A percentile compares a stretch with the other conserved stretches of the same genome.
phyloP scores from a whole-genome alignment of 306 rosid genomes.

The Gynostemma pentaphyllum region DNA sequence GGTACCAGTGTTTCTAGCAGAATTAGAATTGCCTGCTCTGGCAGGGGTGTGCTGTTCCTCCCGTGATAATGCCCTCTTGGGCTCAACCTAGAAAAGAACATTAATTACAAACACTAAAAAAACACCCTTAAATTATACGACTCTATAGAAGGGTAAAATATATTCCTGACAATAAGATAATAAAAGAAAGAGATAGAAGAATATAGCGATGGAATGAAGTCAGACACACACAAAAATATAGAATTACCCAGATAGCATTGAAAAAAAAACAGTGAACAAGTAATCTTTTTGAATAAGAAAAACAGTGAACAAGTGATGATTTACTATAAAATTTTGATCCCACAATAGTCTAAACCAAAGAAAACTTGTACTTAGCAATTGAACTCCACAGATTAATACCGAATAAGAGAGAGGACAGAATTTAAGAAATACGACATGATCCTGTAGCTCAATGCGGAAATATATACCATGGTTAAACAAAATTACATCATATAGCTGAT shows the following conservation, averaged over 20 bases:
- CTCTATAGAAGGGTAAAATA: not conserved
- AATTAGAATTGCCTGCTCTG: conserved; percentile 55
- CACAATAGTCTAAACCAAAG: not conserved
- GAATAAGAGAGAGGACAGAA: not conserved
- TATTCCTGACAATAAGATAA: not conserved
- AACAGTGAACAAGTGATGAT: not conserved
- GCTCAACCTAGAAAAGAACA: conserved; percentile 74
- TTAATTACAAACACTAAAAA: conserved; percentile 11
- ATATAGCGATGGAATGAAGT: not conserved
- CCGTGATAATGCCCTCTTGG: conserved; percentile 92
- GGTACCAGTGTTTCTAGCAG: conserved; percentile 47
- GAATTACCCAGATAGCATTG: not conserved
- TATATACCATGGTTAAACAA: not conserved
- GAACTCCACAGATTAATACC: not conserved
- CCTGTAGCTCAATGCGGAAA: not conserved
- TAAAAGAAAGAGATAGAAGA: not conserved
- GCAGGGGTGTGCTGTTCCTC: conserved; percentile 91
- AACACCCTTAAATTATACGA: not conserved
- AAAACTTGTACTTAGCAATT: not conserved
- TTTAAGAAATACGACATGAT: not conserved
- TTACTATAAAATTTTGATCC: not conserved
- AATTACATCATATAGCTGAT: not conserved
- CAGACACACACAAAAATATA: not conserved
- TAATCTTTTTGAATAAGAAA: not conserved
- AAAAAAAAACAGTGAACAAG: not conserved